Evolutionary conservation across 164 flowering plant genomes (phyloP).

Genomic region (Warburgia ugandensis): DNA sequence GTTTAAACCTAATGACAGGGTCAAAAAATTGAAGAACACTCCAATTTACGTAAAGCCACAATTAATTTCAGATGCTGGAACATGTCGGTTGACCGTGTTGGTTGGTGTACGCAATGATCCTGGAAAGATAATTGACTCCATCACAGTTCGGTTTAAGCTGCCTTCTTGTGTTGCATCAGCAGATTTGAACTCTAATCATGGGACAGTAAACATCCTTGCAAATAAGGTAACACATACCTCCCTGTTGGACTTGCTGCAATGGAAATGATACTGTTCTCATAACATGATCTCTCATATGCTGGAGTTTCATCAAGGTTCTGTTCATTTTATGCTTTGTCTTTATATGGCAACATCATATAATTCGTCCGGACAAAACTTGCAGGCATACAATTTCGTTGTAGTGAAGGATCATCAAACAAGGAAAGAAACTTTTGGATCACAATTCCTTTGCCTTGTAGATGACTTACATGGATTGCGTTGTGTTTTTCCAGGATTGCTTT

Average conservation of each 20-base stretch:
- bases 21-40: slow-evolving; percentile 72
- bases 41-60: slow-evolving; percentile 98
- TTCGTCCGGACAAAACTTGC: no score
- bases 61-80: slow-evolving; percentile 70
- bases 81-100: slow-evolving; percentile 64
- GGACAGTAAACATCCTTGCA: slow-evolving; percentile 75
- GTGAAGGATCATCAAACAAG: no score
- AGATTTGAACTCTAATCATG: slow-evolving; percentile 78
- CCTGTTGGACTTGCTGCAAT: background rate
- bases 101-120: slow-evolving; percentile 88
- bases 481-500: slow-evolving; percentile 54
- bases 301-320: background rate
- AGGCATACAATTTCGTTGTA: no score
- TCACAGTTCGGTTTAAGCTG: slow-evolving; percentile 66
- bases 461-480: background rate
- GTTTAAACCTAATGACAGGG: slow-evolving; percentile 35
- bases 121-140: slow-evolving; percentile 70
- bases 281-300: no score
- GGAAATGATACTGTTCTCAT: no score
- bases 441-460: no score
- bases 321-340: background rate
- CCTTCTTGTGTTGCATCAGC: slow-evolving; percentile 74
- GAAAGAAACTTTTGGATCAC: no score
- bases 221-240: slow-evolving; percentile 56
- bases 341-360: no score